Evolutionary conservation across 2,329 filamentous ascomycete species (phyloP), one percentile per base, ranked within the genome.

Genomic region (Dothistroma pini): DNA sequence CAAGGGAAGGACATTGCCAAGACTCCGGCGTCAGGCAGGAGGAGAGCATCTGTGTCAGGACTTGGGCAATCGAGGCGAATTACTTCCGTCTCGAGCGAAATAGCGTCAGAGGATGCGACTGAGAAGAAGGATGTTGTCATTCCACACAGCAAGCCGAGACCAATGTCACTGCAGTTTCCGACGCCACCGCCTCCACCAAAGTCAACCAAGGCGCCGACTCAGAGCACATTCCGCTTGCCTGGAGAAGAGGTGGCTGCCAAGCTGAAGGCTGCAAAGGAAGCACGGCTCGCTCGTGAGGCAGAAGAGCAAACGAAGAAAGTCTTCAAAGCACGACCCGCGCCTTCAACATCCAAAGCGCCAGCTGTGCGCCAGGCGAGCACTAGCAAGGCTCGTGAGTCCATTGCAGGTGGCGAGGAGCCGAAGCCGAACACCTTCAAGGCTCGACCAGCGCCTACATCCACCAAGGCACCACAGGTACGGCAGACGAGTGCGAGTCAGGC

Each of bases 211-310:
- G 74, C 80, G 14, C 79, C 79, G 0, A 84, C 82, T 0, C 77
- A 72, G 55, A 70, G 81, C 8, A 80, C 74, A 3, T 84, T 84
- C 67, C 74, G 79, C 52, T 75, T 84, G 0, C 81, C 82, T 0
- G 82, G 82, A 16, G 81, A 84, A 64, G 79, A 76, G 14, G 74
- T 83, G 4, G 80, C 82, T 2, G 80, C 80, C 4, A 83, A 80
- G 64, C 70, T 83, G n/a, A 83, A 79, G 67, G 80, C 79, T 7
- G 76, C 79, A 22, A 76, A 78, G 52, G 80, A 83, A 62, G 80
- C 80, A 59, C 77, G 80, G 0, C 65, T 76, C 56, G 79, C 77
- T 63, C 73, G 76, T 29, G 79, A 80, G 67, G 76, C 72, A 12
- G 68, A 71, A 34, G 72, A 73, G 54, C 71, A 68, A 16, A 66